Evolutionary conservation across 2,329 filamentous ascomycete species (phyloP), one percentile per base, ranked within the genome.

Genomic region (Penicillium sp.): DNA sequence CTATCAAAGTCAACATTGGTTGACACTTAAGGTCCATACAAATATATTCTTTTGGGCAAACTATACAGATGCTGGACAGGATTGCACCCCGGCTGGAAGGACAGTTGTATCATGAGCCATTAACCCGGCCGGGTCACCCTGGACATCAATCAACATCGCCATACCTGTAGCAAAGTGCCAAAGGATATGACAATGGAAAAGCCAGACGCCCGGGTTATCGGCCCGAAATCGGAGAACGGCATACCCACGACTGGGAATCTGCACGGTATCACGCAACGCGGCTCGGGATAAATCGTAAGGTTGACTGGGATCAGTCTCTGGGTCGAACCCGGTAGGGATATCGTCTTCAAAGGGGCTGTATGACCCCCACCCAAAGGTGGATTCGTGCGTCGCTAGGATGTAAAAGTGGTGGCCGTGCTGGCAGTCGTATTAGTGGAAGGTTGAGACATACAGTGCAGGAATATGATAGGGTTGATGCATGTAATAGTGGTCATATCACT

Each of bases 141-240:
- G 66, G 16, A 71, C 64, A 64, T 74, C 69, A 33, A 75, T 58
- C 7, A 74, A 52, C 71, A 79, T 78, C 1, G 72, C 73, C 74
- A 78, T 78, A 1, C 78, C 77, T 24, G 71, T 74, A 1, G 70
- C 75, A 53, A 69, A 63, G 66, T 85, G 82, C 80, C 79, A 82
- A 54, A 81, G 70, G 31, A 81, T 77, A 63, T 81, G 78, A 55
- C 80, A 81, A 60, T 81, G 78, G 56, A 81, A 79, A 2, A 81
- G 48, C 77, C 78, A 80, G 1, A 79, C 67, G 8, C 75, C 79
- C 3, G 79, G 79, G 52, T 85, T 85, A 61, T 83, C 77, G 3
- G 81, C 79, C 13, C 69, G 68, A 69, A 85, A 85, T 2, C 83
- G 75, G 3, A 86, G 69, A 2, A 85, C 81, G 18, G 82, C 75